Evolutionary conservation across 129 eudicot species (phyloP), one percentile per base, ranked within the genome.

Genomic region (Lactuca sativa): DNA sequence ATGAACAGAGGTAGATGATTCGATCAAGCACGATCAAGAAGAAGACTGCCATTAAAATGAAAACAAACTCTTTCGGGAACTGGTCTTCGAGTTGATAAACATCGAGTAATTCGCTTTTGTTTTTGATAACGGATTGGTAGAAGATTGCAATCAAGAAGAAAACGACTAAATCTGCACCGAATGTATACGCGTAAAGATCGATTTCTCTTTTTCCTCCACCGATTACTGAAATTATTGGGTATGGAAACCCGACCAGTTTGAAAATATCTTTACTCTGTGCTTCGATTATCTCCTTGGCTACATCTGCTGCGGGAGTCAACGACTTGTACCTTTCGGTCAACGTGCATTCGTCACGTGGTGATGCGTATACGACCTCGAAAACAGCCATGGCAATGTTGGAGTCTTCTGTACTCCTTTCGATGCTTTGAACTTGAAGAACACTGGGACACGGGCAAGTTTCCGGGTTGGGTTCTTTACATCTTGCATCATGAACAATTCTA

Each of bases 31-130:
- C 87, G 67, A 83, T 83, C 40, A 83, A 59, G 78, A 80, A 83
- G 80, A 83, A 83, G 14, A 83, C 78, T 6, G 76, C 84, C 87
- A 83, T 80, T 43, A 83, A 66, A 56, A 83, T 67, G 62, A 83
- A 76, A 34, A 83, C 87, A 10, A 79, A 83, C 71, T 83, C 87
- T 66, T 83, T 83, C 1, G 87, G 87, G 65, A 83, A 83, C 77
- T 83, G 87, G 69, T 83, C 87, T 83, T 83, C 87, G 21, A 83
- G 80, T 75, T 83, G 87, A 58, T 83, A 83, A 36, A 83, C 87
- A 67, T 83, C 87, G 15, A 83, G 83, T 49, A 83, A 52, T 47
- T 83, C 87, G 54, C 84, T 83, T 64, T 79, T 83, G 62, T 83
- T 79, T 72, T 79, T 83, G 64, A 83, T 83, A 71, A 83, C 84